These are phyloP conservation scores for Clausena lansium DNA, from an alignment of 345 rosid species.

Conservation along the genomic window DNA sequence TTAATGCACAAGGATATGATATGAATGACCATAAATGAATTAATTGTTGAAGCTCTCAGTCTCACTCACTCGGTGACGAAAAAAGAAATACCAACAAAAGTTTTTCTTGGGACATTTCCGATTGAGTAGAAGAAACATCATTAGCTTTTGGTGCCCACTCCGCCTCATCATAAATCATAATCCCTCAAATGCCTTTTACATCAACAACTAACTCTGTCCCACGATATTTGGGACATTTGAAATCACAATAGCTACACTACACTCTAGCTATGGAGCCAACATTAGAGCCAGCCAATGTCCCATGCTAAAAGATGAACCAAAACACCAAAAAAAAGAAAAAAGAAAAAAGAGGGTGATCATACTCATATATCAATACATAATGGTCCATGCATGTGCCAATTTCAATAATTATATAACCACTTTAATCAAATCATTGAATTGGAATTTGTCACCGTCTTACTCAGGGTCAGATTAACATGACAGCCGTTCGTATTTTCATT, in stretches of 20 bases:
- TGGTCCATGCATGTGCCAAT: not conserved
- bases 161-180: not conserved
- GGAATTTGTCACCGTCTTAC: not conserved
- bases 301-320: not conserved
- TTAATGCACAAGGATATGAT: slow-evolving; percentile 1
- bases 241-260: not conserved
- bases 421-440: not conserved
- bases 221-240: slow-evolving; percentile 2
- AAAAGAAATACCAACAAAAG: slow-evolving; percentile 21
- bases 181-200: not conserved
- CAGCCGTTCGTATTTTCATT: no score
- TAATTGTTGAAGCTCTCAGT: not conserved
- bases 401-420: not conserved
- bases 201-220: slow-evolving; percentile 25
- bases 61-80: not conserved
- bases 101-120: not conserved
- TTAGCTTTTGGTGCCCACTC: slow-evolving; percentile 17
- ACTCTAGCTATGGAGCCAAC: not conserved
- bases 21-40: not conserved
- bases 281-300: not conserved
- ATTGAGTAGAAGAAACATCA: slow-evolving; percentile 22
- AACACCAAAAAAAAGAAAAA: no score
- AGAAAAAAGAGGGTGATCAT: not conserved
- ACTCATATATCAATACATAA: not conserved
- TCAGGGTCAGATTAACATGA: not conserved